These are phyloP conservation scores for Aleurites moluccanus DNA, from an alignment of 441 rosid species.

Conservation along the genomic window DNA sequence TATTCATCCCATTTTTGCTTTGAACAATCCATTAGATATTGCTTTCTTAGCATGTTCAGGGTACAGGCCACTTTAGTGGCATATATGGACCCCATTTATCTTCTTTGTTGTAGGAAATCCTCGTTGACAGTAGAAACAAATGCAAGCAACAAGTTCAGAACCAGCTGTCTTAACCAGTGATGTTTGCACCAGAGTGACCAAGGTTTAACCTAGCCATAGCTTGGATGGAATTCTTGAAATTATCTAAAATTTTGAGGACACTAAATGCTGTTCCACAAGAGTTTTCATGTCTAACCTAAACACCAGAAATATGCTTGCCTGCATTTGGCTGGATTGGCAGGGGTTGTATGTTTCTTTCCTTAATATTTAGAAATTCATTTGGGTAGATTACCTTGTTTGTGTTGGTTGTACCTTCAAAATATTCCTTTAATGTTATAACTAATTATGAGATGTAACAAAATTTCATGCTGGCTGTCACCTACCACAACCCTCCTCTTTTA, in stretches of 20 bases:
- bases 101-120: conserved; percentile 7
- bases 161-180: neutral
- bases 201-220: neutral
- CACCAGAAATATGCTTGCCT: neutral
- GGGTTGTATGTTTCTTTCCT: neutral
- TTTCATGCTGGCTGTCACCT: no score
- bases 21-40: conserved; percentile 4
- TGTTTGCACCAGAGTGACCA: neutral
- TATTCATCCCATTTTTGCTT: neutral
- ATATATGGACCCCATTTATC: neutral
- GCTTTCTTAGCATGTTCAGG: neutral
- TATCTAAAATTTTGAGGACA: neutral
- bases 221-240: conserved; percentile 2
- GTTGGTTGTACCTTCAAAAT: neutral
- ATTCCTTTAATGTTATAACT: neutral
- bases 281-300: neutral
- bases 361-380: neutral
- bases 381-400: neutral
- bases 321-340: neutral
- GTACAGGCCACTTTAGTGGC: neutral
- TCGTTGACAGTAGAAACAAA: conserved; percentile 2
- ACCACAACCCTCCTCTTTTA: no score
- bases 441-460: no score
- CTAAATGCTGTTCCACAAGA: conserved; percentile 2
- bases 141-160: neutral